phyloP scores from a whole-genome alignment of 306 rosid genomes.

The Quercus rubra region DNA sequence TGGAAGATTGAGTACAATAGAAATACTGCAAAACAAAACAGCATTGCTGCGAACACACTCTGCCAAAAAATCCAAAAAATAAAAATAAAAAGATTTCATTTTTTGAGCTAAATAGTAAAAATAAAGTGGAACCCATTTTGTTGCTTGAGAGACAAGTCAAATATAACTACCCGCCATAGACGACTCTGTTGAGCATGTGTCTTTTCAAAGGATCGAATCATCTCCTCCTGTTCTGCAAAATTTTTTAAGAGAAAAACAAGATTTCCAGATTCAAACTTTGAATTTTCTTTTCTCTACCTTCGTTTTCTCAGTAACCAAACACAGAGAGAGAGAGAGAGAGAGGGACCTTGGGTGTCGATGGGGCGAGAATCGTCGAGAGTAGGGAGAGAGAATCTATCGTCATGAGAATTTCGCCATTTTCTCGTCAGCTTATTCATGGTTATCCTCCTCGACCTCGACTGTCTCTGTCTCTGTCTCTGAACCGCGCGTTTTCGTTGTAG shows the following conservation, averaged over 20 bases:
- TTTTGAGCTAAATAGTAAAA: constrained; percentile 12
- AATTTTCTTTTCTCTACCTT: neutral
- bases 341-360: constrained; percentile 61
- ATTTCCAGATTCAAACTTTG: neutral
- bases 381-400: constrained; percentile 58
- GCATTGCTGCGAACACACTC: constrained; percentile 63
- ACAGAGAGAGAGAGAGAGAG: neutral
- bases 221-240: constrained; percentile 71
- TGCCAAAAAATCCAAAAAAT: constrained; percentile 9
- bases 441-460: neutral
- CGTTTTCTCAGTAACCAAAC: neutral
- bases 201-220: constrained; percentile 67
- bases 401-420: constrained; percentile 40
- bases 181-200: constrained; percentile 65
- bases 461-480: neutral
- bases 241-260: neutral
- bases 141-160: neutral
- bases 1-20: constrained; percentile 66
- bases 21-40: constrained; percentile 56
- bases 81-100: neutral
- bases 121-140: constrained; percentile 7
- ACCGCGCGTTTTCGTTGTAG: too few species aligned
- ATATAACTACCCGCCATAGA: constrained; percentile 68
- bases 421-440: constrained; percentile 66
- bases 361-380: constrained; percentile 57